These are phyloP conservation scores for Diplodia seriata DNA, from an alignment of 2,329 filamentous ascomycete species.

Conservation along the genomic window DNA sequence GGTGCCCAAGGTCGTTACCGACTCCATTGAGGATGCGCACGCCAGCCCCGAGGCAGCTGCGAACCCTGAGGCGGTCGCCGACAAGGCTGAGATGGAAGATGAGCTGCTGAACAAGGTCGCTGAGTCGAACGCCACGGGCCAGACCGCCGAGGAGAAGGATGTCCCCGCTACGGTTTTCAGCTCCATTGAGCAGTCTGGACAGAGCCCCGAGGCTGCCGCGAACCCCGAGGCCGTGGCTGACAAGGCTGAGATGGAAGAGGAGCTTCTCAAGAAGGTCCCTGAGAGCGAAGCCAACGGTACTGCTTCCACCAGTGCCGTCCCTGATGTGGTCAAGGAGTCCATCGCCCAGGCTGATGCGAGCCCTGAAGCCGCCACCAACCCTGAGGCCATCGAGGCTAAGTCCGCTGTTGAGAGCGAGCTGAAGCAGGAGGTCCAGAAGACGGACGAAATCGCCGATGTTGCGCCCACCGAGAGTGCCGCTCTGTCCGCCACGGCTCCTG, in stretches of 20 bases:
- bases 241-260: constrained; percentile 34
- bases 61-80: constrained; percentile 71
- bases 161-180: constrained; percentile 65
- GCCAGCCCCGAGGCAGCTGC: constrained; percentile 73
- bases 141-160: constrained; percentile 46
- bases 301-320: constrained; percentile 37
- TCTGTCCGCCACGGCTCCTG: constrained; percentile 45
- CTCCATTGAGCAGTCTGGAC: constrained; percentile 56
- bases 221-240: constrained; percentile 35
- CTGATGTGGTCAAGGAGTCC: constrained; percentile 55
- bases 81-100: constrained; percentile 76
- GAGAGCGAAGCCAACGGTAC: constrained; percentile 36
- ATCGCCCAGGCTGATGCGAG: constrained; percentile 60
- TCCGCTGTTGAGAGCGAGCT: constrained; percentile 76
- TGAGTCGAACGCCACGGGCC: constrained; percentile 49
- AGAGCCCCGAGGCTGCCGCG: constrained; percentile 35
- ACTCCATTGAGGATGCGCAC: constrained; percentile 59
- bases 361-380: constrained; percentile 75
- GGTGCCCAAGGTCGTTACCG: constrained; percentile 40
- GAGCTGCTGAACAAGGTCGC: constrained; percentile 72
- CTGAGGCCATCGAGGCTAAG: constrained; percentile 76
- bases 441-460: constrained; percentile 53
- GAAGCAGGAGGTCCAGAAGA: constrained; percentile 63
- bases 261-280: constrained; percentile 33
- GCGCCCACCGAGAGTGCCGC: constrained; percentile 51